phyloP scores from a whole-genome alignment of 2,329 filamentous ascomycete species.

The Stenocarpella maydis region DNA sequence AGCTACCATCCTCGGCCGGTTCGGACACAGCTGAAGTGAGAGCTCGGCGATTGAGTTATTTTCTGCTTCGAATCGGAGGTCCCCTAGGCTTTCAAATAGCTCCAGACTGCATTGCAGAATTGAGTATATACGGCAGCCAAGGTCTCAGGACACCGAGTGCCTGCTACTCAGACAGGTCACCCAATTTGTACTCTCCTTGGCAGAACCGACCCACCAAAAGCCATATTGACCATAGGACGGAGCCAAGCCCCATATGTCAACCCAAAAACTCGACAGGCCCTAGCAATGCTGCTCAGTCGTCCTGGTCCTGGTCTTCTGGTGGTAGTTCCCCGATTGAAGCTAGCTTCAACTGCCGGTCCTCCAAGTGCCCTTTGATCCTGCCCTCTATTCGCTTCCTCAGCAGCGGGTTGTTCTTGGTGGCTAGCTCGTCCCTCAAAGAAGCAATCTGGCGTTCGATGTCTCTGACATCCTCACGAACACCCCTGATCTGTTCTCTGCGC shows the following conservation, averaged over 20 bases:
- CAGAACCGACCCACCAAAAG: neutral
- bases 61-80: neutral
- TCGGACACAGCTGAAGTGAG: constrained; percentile 4
- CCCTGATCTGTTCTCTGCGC: constrained; percentile 59
- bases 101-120: neutral
- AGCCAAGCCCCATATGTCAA: neutral
- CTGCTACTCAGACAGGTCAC: neutral
- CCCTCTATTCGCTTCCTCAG: constrained; percentile 58
- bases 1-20: neutral
- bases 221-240: neutral
- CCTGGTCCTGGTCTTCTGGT: constrained; percentile 42
- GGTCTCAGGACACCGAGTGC: neutral
- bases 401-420: constrained; percentile 55
- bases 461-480: constrained; percentile 63
- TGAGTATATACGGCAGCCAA: neutral
- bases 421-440: constrained; percentile 54
- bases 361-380: constrained; percentile 56
- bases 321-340: constrained; percentile 46
- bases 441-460: constrained; percentile 61
- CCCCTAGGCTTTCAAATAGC: neutral
- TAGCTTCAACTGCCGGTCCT: constrained; percentile 49
- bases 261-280: neutral
- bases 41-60: neutral
- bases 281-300: constrained; percentile 8
- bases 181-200: too few relatives aligned